Evolutionary conservation across 495 filamentous ascomycete genomes (phyloP), one percentile per base, ranked within the genome.

Genomic region (Neurospora tetrasperma): DNA sequence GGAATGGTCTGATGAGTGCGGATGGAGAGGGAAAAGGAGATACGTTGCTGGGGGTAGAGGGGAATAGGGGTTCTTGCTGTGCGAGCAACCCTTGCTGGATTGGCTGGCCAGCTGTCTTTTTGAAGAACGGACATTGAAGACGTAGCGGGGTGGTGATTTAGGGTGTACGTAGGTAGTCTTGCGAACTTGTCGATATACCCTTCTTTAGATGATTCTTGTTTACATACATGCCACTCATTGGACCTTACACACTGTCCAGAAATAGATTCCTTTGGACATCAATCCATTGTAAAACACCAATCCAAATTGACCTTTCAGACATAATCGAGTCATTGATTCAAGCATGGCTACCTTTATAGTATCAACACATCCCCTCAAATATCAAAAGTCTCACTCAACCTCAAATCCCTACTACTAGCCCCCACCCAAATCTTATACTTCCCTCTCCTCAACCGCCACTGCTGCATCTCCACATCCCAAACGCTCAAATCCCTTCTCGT

Each of bases 381-480:
- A 4, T 11, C 42, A n/a, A 73, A 10, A 1, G 42, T 59, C 35
- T 72, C 75, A 18, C 43, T 42, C n/a, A 77, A n/a, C 73, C 79
- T 73, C 70, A 86, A 80, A 76, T 87, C 85, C 73, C 86, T 77
- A 72, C 84, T 86, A 69, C 85, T 87, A 20, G 84, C 81, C 12
- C 86, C 86, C 38, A 87, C 79, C 70, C 77, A 82, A 6, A 87
- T 71, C 27, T 70, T 74, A 73, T 87, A 85, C 44, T 74, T 75
- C 6, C 86, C 85, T 20, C 74, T 74, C 35, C 84, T 79, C 79
- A 98, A 81, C 38, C 93, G 84, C 95, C 95, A 98, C 79, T 94
- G 94, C 86, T 93, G 91, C 75, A 83, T 81, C n/a, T 85, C 82
- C 12, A 90, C 87, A 79, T 92, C 90, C 95, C 95, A 98, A 0